Base-by-base conservation (phyloP, 345 rosid genomes). In the Pistacia integerrima region DNA sequence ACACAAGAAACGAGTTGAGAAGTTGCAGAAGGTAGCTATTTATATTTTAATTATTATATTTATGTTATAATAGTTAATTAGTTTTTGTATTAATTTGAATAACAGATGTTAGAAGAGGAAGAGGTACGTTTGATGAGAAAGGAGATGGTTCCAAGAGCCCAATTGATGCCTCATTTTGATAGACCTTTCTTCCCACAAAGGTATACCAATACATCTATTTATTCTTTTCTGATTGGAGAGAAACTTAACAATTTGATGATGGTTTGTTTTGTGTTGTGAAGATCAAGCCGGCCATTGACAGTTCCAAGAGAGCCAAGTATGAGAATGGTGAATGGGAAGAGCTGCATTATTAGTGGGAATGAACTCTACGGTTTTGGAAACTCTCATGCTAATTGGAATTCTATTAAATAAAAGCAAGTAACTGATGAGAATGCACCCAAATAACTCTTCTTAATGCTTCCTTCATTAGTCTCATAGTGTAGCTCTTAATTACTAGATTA, bases 141-240 rank as follows among this genome's bases (percentile, higher is more conserved):
- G 44, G 93, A 92, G 80, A 94, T 94, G 98, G 82, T 94, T 57
- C 97, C 96, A 16, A 87, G 89, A 88, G 96, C 93, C 60, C 96
- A 91, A 35, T 76, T 94, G 79, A 92, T 92, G 98, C 98, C 98
- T 76, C 81, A 78, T 54, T 89, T 94, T 51, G 94, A 89, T 51
- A 86, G 89, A 67, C 97, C 98, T 62, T 94, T 94, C 82, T 82
- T 74, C 48, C 98, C 97, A 7, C 96, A 94, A n/a, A 84, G 96
- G 94, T 85, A 48, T 41, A 41, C 33, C 2, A 30, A 30, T 30
- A 30, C 33, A 30, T 30, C 2, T 30, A 30, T 30, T 30, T 30
- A 30, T 30, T 30, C 1, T 30, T 30, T 30, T 30, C 33, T 30
- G 33, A 30, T 30, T 30, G 1, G 33, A 22, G 22, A 22, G 22